These are phyloP conservation scores for Phlebiopsis flavidoalba DNA, from an alignment of 768 basidiomycete species.

Conservation along the genomic window DNA sequence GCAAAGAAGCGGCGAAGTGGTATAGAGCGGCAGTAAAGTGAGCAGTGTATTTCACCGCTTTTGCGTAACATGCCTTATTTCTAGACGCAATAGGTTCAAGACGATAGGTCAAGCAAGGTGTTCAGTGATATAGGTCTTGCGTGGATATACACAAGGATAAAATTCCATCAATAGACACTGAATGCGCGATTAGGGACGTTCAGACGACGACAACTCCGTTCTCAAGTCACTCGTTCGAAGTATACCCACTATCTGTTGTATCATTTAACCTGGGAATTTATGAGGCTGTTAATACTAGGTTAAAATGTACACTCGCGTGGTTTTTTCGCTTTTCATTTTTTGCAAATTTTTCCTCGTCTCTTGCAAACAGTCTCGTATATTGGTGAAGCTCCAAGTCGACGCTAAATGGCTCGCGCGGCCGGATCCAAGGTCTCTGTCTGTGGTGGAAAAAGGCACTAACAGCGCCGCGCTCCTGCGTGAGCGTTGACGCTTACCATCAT, in stretches of 20 bases:
- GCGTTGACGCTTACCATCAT: not conserved
- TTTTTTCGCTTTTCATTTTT: too few relatives aligned
- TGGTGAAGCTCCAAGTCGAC: not conserved
- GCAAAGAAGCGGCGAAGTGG: conserved; percentile 84
- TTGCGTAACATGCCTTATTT: not conserved
- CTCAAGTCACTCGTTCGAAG: not conserved
- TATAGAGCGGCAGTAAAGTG: conserved; percentile 73
- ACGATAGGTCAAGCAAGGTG: conserved; percentile 57
- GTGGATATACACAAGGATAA: conserved; percentile 93
- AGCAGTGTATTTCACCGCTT: conserved; percentile 20
- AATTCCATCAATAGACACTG: conserved; percentile 37
- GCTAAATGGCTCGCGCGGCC: too few relatives aligned
- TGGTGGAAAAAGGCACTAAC: too few relatives aligned
- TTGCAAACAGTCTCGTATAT: not conserved
- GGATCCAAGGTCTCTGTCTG: too few relatives aligned
- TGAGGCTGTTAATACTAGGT: not conserved
- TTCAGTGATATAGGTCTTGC: conserved; percentile 79
- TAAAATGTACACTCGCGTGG: not conserved
- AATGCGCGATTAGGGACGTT: not conserved
- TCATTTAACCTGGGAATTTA: conserved; percentile 3
- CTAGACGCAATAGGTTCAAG: too few relatives aligned
- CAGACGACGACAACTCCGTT: not conserved
- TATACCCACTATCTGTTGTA: conserved; percentile 1
- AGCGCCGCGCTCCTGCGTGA: too few relatives aligned
- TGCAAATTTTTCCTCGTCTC: too few relatives aligned